Base-by-base conservation (phyloP, 2,329 filamentous ascomycete genomes). In the Byssoonygena ceratinophila region DNA sequence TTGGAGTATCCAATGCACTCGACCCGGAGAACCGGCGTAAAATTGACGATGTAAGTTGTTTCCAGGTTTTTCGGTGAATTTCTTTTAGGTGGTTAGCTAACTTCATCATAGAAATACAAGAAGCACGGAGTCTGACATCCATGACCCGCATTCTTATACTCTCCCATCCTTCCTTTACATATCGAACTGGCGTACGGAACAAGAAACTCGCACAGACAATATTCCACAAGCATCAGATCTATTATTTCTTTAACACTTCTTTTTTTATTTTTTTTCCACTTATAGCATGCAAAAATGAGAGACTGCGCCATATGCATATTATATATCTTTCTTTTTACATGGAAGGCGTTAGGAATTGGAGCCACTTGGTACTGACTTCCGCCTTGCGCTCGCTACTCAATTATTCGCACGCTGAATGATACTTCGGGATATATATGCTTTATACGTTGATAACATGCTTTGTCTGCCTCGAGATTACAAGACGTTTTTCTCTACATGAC, bases 1-100 rank as follows among this genome's bases (percentile, higher is more conserved):
- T 97, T 71, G 92, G 94, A 4, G 91, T 90, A 12, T 94, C 88
- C 0, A 98, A 98, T 67, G 82, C 86, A 44, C 74, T 98, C 60
- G 92, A 98, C 72, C 85, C 85, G 50, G 77, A 82, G 56, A 90
- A 95, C 64, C 73, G 84, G 64, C 78, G 87, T 62, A 82, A 85
- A 64, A 82, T 89, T 63, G 87, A 94, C 62, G 90, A 96, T 76
- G 91, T 95, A 73, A 80, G 88, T 83, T 9, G n/a, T 43, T 36
- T 7, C 59, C 20, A 23, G 9, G 18, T 11, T 22, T 18, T 14
- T 43, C 11, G 25, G 9, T 12, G 25, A 4, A 23, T 32, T 6
- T 22, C 36, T 31, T 50, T 31, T 31, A 14, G 18, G 6, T 27
- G 12, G 9, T 27, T 39, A 9, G 14, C 49, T 51, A 20, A 51